Evolutionary conservation across 352 stramenopile species (phyloP).

Genomic region (Phytophthora macrochlamydospora): DNA sequence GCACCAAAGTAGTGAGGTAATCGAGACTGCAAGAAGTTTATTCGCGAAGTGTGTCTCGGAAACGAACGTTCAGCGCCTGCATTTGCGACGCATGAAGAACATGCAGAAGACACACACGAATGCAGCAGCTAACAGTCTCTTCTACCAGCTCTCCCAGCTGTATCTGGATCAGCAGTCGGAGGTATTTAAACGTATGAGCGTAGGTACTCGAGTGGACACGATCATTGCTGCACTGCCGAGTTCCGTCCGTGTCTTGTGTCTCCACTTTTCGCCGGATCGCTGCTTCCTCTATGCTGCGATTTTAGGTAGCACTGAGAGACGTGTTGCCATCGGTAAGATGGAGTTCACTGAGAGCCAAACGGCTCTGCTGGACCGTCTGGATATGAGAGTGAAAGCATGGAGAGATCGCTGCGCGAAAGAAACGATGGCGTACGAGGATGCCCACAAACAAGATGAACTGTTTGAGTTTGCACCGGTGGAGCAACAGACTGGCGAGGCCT

Average conservation of each 20-base stretch:
- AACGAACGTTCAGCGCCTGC: slow-evolving; percentile 52
- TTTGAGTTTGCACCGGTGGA: slow-evolving; percentile 43
- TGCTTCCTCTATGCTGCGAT: slow-evolving; percentile 69
- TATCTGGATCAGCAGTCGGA: slow-evolving; percentile 74
- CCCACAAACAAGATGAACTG: slow-evolving; percentile 35
- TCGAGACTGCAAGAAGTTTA: slow-evolving; percentile 37
- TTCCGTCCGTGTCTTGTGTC: slow-evolving; percentile 43
- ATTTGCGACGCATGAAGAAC: slow-evolving; percentile 49
- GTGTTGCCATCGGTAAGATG: slow-evolving; percentile 56
- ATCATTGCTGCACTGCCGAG: slow-evolving; percentile 50
- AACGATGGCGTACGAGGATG: slow-evolving; percentile 47
- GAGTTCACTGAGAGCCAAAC: slow-evolving; percentile 53
- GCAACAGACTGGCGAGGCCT: not conserved
- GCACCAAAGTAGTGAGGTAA: slow-evolving; percentile 58
- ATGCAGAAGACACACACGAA: slow-evolving; percentile 43
- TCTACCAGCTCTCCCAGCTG: slow-evolving; percentile 68
- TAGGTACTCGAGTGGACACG: slow-evolving; percentile 42
- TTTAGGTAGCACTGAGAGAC: slow-evolving; percentile 41
- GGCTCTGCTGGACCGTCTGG: slow-evolving; percentile 31
- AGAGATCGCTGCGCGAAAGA: slow-evolving; percentile 40
- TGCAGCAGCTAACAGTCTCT: slow-evolving; percentile 51
- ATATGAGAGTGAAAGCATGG: slow-evolving; percentile 42
- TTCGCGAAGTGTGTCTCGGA: slow-evolving; percentile 44
- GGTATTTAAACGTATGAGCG: slow-evolving; percentile 62
- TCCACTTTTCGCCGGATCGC: slow-evolving; percentile 74